phyloP scores from a whole-genome alignment of 164 flowering plant genomes.

The Vitis amurensis region DNA sequence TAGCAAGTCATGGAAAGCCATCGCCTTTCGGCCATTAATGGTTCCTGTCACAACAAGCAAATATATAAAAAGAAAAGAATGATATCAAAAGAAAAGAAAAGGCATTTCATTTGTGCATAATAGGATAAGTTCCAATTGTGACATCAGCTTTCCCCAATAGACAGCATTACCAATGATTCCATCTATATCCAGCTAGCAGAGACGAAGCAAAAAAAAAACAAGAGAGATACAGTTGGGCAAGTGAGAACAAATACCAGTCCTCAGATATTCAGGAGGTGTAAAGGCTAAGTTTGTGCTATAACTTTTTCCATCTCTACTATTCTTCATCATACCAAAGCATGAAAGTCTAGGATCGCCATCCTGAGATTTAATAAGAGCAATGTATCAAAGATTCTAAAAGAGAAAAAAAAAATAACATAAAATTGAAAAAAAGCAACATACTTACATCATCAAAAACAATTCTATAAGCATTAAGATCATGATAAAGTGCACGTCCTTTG shows the following conservation, averaged over 20 bases:
- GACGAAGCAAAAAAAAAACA: not conserved
- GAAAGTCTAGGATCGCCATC: constrained; percentile 84
- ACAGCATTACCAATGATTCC: no score
- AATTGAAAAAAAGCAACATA: not conserved
- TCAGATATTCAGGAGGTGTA: constrained; percentile 86
- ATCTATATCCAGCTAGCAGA: no score
- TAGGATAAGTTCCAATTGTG: no score
- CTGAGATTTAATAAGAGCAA: constrained; percentile 33
- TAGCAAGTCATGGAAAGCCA: no score
- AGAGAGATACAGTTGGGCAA: no score
- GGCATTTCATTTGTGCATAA: no score
- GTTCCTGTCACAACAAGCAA: no score
- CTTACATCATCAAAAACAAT: constrained; percentile 82
- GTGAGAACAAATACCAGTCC: constrained; percentile 56
- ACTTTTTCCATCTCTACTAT: constrained; percentile 91
- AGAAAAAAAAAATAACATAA: not conserved
- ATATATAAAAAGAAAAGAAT: no score
- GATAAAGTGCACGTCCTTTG: constrained; percentile 86
- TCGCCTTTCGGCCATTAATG: no score
- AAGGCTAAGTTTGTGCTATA: constrained; percentile 90
- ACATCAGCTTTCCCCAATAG: no score
- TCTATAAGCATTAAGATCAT: constrained; percentile 92
- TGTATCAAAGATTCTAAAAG: not conserved
- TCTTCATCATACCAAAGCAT: constrained; percentile 92
- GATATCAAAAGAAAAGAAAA: no score